A percentile compares a stretch with the other conserved stretches of the same genome.
phyloP scores from a whole-genome alignment of 331 rosid species.

The Quercus tomentella region DNA sequence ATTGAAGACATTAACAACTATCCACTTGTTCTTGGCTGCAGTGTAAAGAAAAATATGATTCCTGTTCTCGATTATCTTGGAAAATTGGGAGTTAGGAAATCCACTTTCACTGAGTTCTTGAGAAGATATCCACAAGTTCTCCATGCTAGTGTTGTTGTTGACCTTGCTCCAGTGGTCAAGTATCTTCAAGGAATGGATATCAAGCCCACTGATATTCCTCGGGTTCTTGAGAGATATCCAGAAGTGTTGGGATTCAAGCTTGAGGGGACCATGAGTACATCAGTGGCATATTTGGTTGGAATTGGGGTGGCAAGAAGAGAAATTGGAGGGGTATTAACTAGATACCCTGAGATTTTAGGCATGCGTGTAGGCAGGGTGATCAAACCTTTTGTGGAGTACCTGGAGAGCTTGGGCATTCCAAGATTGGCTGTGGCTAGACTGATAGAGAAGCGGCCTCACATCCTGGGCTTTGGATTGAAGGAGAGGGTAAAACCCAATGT shows the following conservation, averaged over 20 bases:
- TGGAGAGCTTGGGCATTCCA: constrained; percentile 84
- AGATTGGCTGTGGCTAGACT: constrained; percentile 83
- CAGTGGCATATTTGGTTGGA: constrained; percentile 88
- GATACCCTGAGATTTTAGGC: constrained; percentile 86
- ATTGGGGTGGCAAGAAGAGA: constrained; percentile 90
- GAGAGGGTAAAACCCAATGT: constrained; percentile 80
- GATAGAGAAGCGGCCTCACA: constrained; percentile 84
- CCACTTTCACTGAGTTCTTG: constrained; percentile 75
- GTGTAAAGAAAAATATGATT: constrained; percentile 95
- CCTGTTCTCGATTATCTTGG: constrained; percentile 99
- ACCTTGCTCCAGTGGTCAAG: constrained; percentile 81
- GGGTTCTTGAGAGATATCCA: constrained; percentile 88
- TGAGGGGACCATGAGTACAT: constrained; percentile 99
- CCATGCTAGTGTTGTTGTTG: constrained; percentile 95
- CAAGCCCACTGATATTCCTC: constrained; percentile 67
- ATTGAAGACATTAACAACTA: constrained; percentile 82
- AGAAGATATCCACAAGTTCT: constrained; percentile 92
- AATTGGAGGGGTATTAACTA: constrained; percentile 79
- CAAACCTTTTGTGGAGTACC: constrained; percentile 93
- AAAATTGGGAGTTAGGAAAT: constrained; percentile 86
- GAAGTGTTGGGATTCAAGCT: constrained; percentile 93
- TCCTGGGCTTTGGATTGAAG: constrained; percentile 75
- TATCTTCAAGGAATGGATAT: constrained; percentile 98
- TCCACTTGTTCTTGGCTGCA: constrained; percentile 95
- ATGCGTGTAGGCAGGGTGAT: constrained; percentile 89